A percentile compares a stretch with the other conserved stretches of the same genome.
Evolutionary conservation across 2,329 filamentous ascomycete species (phyloP).

Genomic region (Sporothrix globosa): DNA sequence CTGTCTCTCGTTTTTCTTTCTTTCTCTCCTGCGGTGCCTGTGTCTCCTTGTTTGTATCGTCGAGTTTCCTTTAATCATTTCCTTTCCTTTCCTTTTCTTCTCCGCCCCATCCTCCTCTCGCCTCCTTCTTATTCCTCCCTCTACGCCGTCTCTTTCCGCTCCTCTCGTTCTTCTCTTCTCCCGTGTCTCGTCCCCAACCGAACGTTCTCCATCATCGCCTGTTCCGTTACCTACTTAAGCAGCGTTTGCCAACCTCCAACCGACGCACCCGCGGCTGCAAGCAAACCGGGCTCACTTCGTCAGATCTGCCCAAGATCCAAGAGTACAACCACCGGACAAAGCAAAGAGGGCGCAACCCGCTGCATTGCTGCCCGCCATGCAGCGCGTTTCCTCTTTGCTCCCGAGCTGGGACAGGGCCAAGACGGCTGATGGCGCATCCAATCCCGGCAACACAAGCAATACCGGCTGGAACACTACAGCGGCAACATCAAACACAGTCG

Average conservation of each 20-base stretch:
- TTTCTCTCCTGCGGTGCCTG: slow-evolving; percentile 1
- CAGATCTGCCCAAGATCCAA: neutral
- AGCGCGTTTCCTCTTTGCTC: slow-evolving; percentile 53
- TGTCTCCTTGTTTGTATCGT: neutral
- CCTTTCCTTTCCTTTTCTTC: neutral
- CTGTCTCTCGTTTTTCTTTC: slow-evolving; percentile 7
- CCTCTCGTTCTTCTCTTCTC: neutral
- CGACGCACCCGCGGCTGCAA: slow-evolving; percentile 14
- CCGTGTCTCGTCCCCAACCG: neutral
- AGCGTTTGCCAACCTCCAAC: neutral
- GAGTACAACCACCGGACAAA: neutral
- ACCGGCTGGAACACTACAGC: slow-evolving; percentile 10
- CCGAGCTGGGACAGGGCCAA: slow-evolving; percentile 45
- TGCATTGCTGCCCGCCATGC: slow-evolving; percentile 43
- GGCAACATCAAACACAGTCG: slow-evolving; percentile 15
- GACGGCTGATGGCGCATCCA: slow-evolving; percentile 31
- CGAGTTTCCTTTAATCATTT: neutral
- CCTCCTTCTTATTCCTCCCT: neutral
- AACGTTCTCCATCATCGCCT: neutral
- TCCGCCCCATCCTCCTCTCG: neutral
- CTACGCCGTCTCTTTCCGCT: neutral
- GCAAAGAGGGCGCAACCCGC: slow-evolving; percentile 24
- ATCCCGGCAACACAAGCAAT: slow-evolving; percentile 27
- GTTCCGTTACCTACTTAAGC: neutral
- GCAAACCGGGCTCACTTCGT: neutral